Evolutionary conservation across 2,329 filamentous ascomycete species (phyloP).

Genomic region (Trematosphaeria pertusa): DNA sequence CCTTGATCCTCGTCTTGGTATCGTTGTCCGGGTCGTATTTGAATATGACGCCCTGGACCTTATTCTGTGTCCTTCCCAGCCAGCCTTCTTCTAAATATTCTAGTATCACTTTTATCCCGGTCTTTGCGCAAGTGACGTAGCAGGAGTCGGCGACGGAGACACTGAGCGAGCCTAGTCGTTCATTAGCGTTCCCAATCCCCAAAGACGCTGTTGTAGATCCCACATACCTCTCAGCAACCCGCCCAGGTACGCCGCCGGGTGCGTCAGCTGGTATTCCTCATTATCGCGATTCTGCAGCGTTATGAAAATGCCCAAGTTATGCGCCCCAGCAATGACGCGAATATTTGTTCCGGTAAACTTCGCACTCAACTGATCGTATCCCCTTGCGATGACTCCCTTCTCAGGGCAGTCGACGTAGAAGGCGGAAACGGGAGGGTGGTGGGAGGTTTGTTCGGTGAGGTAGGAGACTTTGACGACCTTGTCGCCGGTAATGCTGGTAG

Average conservation of each 20-base stretch:
- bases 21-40: constrained; percentile 88
- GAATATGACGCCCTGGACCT: constrained; percentile 89
- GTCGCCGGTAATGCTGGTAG: constrained; percentile 46
- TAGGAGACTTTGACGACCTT: constrained; percentile 82
- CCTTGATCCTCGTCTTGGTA: constrained; percentile 77
- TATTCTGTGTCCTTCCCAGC: constrained; percentile 90
- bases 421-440: constrained; percentile 95
- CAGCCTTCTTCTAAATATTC: constrained; percentile 95
- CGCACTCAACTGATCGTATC: constrained; percentile 94
- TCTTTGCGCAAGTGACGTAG: constrained; percentile 88
- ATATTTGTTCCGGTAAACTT: constrained; percentile 97
- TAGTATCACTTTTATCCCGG: constrained; percentile 87
- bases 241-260: constrained; percentile 90
- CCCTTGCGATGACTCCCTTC: constrained; percentile 83
- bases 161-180: constrained; percentile 70
- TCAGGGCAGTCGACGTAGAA: constrained; percentile 94
- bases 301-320: constrained; percentile 96
- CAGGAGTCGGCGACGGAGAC: constrained; percentile 90
- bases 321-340: constrained; percentile 87
- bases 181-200: constrained; percentile 13
- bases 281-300: constrained; percentile 78
- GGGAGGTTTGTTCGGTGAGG: constrained; percentile 95
- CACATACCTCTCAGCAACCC: constrained; percentile 74
- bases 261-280: constrained; percentile 93
- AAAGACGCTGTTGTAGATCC: background rate